A percentile compares a stretch with the other conserved stretches of the same genome.
Evolutionary conservation across 108 stramenopile species (phyloP).

Genomic region (Cyclostephanos invisitatus): DNA sequence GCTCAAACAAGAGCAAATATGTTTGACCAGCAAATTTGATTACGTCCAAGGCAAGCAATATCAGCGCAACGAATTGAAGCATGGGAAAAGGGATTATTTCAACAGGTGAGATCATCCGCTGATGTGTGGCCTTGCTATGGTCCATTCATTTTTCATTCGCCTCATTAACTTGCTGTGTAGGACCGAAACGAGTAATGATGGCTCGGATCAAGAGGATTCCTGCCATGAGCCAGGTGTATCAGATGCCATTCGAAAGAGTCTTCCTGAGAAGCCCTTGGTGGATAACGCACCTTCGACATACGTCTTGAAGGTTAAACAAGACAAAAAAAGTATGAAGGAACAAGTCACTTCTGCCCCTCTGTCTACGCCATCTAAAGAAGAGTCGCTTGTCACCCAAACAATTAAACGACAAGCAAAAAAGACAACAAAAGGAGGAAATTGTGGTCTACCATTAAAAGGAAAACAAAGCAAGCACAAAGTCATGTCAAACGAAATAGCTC

Average conservation of each 20-base stretch:
- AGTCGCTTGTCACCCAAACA: not conserved
- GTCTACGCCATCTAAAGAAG: not conserved
- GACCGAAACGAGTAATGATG: conserved; percentile 6
- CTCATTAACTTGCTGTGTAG: not conserved
- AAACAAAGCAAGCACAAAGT: conserved; percentile 19
- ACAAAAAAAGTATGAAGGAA: not conserved
- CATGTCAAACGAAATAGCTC: not conserved
- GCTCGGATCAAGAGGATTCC: not conserved
- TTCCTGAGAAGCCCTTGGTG: not conserved
- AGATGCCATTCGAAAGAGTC: not conserved
- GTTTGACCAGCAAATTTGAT: conserved; percentile 1
- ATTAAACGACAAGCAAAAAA: conserved; percentile 19
- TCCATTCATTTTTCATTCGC: not conserved
- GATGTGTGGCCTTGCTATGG: not conserved
- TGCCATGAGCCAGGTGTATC: not conserved
- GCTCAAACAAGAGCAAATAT: not conserved
- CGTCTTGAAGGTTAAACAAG: conserved; percentile 1
- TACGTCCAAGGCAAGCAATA: conserved; percentile 12
- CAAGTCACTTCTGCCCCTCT: not conserved
- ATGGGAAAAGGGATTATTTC: conserved; percentile 2
- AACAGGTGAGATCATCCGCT: conserved; percentile 3
- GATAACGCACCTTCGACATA: not conserved
- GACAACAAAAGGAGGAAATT: conserved; percentile 10
- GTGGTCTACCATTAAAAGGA: conserved; percentile 1
- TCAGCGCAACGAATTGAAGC: conserved; percentile 17